Percentiles rank a stretch among this genome's conserved stretches.
Evolutionary conservation across 2,329 filamentous ascomycete genomes (phyloP).

Genomic region (Daldinia sp.): DNA sequence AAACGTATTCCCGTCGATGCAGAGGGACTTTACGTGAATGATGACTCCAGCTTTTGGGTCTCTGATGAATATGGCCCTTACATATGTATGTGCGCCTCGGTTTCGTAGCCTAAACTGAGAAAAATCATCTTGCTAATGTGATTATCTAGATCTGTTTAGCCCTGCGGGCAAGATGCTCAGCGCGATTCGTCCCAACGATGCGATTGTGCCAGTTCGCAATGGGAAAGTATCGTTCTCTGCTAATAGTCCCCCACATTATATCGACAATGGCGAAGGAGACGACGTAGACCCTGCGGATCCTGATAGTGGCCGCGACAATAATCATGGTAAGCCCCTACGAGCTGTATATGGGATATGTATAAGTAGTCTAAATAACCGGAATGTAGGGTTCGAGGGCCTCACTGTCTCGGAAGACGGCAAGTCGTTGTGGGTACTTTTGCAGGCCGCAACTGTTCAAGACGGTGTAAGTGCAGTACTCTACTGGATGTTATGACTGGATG

Average conservation of each 20-base stretch:
- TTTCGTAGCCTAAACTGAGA: background rate
- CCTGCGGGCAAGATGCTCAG: slow-evolving; percentile 67
- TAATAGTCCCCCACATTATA: slow-evolving; percentile 71
- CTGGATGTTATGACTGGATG: background rate
- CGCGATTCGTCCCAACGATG: slow-evolving; percentile 74
- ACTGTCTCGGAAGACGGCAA: slow-evolving; percentile 72
- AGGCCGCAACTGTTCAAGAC: slow-evolving; percentile 73
- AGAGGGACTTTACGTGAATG: slow-evolving; percentile 73
- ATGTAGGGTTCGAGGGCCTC: slow-evolving; percentile 72
- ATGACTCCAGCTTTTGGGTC: slow-evolving; percentile 74
- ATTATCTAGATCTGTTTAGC: slow-evolving; percentile 60
- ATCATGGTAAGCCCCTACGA: slow-evolving; percentile 62
- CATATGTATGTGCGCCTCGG: slow-evolving; percentile 65
- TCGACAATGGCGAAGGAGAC: slow-evolving; percentile 59
- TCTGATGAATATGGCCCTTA: slow-evolving; percentile 79
- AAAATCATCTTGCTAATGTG: slow-evolving; percentile 16
- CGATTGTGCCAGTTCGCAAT: slow-evolving; percentile 74
- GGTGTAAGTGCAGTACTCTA: slow-evolving; percentile 57
- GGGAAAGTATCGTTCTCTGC: slow-evolving; percentile 72
- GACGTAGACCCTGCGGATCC: slow-evolving; percentile 65
- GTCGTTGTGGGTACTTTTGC: slow-evolving; percentile 73
- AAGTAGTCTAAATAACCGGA: background rate
- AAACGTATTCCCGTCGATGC: slow-evolving; percentile 71
- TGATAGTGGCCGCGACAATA: slow-evolving; percentile 74
- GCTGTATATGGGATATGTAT: background rate